These are phyloP conservation scores for Yamadazyma sp. DNA, from an alignment of 805 yeast species.

Conservation along the genomic window DNA sequence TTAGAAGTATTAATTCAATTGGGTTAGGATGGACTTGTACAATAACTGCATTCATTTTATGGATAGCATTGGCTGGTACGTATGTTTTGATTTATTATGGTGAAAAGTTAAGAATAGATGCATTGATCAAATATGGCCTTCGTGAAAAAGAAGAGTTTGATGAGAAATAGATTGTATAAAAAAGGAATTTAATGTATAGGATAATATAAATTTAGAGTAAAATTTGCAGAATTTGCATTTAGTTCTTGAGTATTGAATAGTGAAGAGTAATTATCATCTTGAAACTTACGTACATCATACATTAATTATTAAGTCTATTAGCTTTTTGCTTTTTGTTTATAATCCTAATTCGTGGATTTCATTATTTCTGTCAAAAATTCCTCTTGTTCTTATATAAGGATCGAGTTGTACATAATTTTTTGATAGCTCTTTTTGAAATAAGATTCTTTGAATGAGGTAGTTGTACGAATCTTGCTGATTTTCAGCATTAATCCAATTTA, in stretches of 20 bases:
- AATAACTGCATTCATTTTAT: constrained; percentile 42
- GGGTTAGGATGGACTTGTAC: constrained; percentile 60
- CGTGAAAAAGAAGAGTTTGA: constrained; percentile 1
- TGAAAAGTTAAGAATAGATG: constrained; percentile 28
- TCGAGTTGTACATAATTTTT: constrained; percentile 66
- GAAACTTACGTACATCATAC: too few relatives aligned
- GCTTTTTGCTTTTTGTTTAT: too few relatives aligned
- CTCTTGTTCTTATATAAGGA: constrained; percentile 74
- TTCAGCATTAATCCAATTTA: constrained; percentile 67
- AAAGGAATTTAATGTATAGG: too few relatives aligned
- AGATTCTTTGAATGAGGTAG: constrained; percentile 49
- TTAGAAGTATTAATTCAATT: constrained; percentile 43
- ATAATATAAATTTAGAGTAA: too few relatives aligned
- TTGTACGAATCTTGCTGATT: constrained; percentile 43
- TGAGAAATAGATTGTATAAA: too few relatives aligned
- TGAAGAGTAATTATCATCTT: too few relatives aligned
- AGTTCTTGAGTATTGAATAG: too few relatives aligned
- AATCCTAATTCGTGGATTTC: too few relatives aligned
- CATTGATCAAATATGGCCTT: constrained; percentile 19
- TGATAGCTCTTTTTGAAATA: constrained; percentile 50
- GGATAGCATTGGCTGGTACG: constrained; percentile 34
- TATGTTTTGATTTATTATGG: constrained; percentile 39
- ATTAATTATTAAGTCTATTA: too few relatives aligned
- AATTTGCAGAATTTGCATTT: too few relatives aligned
- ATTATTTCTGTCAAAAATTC: constrained; percentile 72